Evolutionary conservation across 1,284 basidiomycete species (phyloP).

Genomic region (Cerrena zonata): DNA sequence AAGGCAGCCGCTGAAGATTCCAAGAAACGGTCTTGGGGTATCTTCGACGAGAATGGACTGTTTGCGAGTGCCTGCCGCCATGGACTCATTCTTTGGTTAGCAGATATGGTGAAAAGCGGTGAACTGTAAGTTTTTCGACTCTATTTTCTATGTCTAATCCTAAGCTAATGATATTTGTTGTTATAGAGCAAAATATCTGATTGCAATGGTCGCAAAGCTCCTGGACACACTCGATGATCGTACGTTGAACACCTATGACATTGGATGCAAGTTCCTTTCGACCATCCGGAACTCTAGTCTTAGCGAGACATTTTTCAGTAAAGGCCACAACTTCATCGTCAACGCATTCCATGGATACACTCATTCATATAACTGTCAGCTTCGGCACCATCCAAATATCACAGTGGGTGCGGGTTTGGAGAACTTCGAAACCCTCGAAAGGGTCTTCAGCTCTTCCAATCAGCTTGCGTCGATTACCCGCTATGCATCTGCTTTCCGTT

Average conservation of each 20-base stretch:
- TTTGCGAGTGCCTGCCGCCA: slow-evolving; percentile 29
- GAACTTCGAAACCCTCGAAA: slow-evolving; percentile 28
- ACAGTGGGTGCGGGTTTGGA: slow-evolving; percentile 24
- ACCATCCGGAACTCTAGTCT: slow-evolving; percentile 24
- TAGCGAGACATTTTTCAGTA: slow-evolving; percentile 14
- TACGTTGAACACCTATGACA: slow-evolving; percentile 26
- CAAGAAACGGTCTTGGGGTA: slow-evolving; percentile 22
- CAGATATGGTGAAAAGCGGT: slow-evolving; percentile 26
- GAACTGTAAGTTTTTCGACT: slow-evolving; percentile 23
- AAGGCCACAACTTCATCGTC: slow-evolving; percentile 14
- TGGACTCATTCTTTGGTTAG: slow-evolving; percentile 20
- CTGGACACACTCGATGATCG: slow-evolving; percentile 16
- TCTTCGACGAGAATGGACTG: slow-evolving; percentile 22
- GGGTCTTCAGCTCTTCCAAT: slow-evolving; percentile 26
- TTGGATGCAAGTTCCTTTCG: slow-evolving; percentile 27
- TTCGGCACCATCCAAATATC: slow-evolving; percentile 21
- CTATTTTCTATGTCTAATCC: too few relatives aligned
- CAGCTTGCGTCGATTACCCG: slow-evolving; percentile 19
- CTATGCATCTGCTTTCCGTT: slow-evolving; percentile 24
- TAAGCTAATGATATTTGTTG: slow-evolving; percentile 14
- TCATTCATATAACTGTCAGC: slow-evolving; percentile 26
- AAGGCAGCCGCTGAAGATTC: slow-evolving; percentile 28
- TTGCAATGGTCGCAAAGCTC: slow-evolving; percentile 23
- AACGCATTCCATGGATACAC: slow-evolving; percentile 15
- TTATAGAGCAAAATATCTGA: slow-evolving; percentile 32